Base-by-base conservation (phyloP, 2,329 filamentous ascomycete species). In the Xylaria sp. region DNA sequence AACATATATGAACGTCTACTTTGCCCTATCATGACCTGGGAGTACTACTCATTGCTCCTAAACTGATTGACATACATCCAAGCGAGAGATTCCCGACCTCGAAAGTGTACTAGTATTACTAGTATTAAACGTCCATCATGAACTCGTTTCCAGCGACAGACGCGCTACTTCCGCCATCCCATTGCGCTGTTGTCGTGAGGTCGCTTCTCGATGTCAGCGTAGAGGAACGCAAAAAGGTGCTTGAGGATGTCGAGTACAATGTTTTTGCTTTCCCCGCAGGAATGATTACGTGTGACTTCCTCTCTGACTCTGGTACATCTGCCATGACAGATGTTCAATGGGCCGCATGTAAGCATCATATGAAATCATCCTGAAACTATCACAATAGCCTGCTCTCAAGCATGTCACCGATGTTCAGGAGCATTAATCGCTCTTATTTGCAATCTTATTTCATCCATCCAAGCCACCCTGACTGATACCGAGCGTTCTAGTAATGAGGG, bases 271-370 rank as follows among this genome's bases (percentile, higher is more conserved):
- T 71, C 25, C 69, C 71, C n/a, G 66, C 72, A 10, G 72, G 70
- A 4, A 71, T 76, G 15, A 59, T 75, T n/a, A 72, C 63, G 6
- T 73, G 72, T 48, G 75, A 77, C 55, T 74, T 68, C 41, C 64
- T 77, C n/a, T 73, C 72, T 7, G 75, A 77, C 48, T 75, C 73
- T 1, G 75, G 75, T 3, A 76, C 75, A n/a, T 73, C 74, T 23
- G 75, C 74, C n/a, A 76, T 76, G 74, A 76, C 72, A 8, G 74
- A 77, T 46, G 33, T 73, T 1, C 75, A 77, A 68, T 77, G 75
- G 73, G 67, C 75, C 12, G 72, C 73, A 18, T 66, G 70, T 73
- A 68, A 72, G 70, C 33, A 36, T 36, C 9, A 36, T 10, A 10
- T 10, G 33, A 36, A 9, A 36, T 36, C 2, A 31, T 31, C 8